Percentiles rank a stretch among this genome's conserved stretches.
Evolutionary conservation across 345 rosid species (phyloP).

Genomic region (Gynandropsis gynandra): DNA sequence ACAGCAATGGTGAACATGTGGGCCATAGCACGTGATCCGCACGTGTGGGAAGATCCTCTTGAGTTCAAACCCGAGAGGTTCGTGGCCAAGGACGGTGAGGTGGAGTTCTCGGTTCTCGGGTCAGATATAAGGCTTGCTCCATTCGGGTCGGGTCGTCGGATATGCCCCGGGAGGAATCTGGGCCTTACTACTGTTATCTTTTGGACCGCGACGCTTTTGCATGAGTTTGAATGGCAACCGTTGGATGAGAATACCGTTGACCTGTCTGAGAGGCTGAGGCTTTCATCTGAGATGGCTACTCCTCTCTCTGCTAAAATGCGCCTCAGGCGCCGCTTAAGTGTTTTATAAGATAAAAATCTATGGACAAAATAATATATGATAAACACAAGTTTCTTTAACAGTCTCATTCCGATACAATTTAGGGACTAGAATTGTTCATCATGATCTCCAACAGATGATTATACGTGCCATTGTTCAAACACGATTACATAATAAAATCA

Average conservation of each 20-base stretch:
- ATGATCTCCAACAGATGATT: too few relatives aligned
- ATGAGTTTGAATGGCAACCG: constrained; percentile 62
- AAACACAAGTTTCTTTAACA: neutral
- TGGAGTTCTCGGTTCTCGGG: constrained; percentile 65
- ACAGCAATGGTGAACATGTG: constrained; percentile 97
- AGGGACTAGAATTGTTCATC: too few relatives aligned
- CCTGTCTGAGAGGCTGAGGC: constrained; percentile 60
- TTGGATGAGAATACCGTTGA: constrained; percentile 37
- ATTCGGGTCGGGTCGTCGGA: constrained; percentile 79
- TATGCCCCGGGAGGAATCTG: constrained; percentile 69
- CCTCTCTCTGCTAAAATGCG: constrained; percentile 44
- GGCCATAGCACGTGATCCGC: constrained; percentile 73
- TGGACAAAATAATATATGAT: neutral
- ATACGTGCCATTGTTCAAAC: too few relatives aligned
- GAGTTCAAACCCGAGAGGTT: constrained; percentile 63
- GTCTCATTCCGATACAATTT: too few relatives aligned
- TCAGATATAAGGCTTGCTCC: constrained; percentile 87
- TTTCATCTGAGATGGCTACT: constrained; percentile 80
- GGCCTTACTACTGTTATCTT: constrained; percentile 57
- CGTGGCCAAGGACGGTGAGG: constrained; percentile 29
- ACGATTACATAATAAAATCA: too few relatives aligned
- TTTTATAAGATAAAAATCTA: neutral
- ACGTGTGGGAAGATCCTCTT: constrained; percentile 57
- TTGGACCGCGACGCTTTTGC: constrained; percentile 66
- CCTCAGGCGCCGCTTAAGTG: constrained; percentile 28